Evolutionary conservation across 768 basidiomycete species (phyloP).

Genomic region (Sarcodon sp.): DNA sequence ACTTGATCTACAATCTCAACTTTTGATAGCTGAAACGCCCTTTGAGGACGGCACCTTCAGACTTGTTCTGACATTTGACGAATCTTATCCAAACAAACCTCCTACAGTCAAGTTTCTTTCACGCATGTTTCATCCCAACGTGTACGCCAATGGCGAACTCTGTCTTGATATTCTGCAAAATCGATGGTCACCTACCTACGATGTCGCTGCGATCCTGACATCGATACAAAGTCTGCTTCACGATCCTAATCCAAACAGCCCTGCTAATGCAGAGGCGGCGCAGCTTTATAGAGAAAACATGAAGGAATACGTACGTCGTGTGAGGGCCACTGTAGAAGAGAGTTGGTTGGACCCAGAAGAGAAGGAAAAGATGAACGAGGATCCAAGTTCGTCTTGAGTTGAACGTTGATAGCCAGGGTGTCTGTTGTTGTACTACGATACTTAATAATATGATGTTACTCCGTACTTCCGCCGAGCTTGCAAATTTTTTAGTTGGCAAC

Average conservation of each 20-base stretch:
- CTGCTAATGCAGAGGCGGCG: constrained; percentile 97
- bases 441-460: too few species aligned
- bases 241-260: constrained; percentile 97
- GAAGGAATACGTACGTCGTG: constrained; percentile 94
- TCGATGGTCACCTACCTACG: constrained; percentile 97
- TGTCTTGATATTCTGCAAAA: constrained; percentile 99
- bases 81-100: constrained; percentile 97
- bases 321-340: constrained; percentile 89
- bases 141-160: constrained; percentile 96
- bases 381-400: constrained; percentile 1
- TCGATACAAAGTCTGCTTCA: constrained; percentile 92
- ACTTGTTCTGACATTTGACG: constrained; percentile 88
- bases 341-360: constrained; percentile 84
- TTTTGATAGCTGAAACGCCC: constrained; percentile 76
- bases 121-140: constrained; percentile 98
- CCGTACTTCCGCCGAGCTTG: too few species aligned
- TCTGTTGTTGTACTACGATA: too few species aligned
- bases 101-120: constrained; percentile 96
- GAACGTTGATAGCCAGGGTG: too few species aligned
- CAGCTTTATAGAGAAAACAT: constrained; percentile 94
- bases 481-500: too few species aligned
- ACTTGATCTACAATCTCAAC: neutral
- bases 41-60: constrained; percentile 99
- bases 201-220: constrained; percentile 96
- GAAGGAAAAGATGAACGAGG: constrained; percentile 41